These are phyloP conservation scores for Prunus padus DNA, from an alignment of 306 rosid genomes.

Conservation along the genomic window DNA sequence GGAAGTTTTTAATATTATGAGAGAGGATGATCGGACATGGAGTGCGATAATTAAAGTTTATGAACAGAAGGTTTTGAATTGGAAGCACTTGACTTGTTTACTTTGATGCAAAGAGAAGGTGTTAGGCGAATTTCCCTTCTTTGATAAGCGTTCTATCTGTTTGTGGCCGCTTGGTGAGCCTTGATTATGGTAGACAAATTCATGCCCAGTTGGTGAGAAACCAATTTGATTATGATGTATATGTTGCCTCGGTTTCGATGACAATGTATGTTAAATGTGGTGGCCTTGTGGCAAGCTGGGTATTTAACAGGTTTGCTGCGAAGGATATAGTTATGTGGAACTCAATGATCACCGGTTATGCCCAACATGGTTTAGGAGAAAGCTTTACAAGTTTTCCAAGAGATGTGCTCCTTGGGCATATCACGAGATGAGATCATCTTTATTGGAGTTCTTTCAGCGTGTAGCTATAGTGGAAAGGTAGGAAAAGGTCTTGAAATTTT, in stretches of 20 bases:
- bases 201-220: no score
- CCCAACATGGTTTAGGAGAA: no score
- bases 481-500: neutral
- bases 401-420: neutral
- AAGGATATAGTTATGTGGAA: no score
- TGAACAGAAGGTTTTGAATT: neutral
- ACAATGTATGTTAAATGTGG: no score
- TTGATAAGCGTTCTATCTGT: conserved; percentile 1
- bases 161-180: neutral
- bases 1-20: neutral
- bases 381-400: no score
- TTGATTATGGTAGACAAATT: neutral
- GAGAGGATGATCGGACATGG: neutral
- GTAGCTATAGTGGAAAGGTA: neutral
- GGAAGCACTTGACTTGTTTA: neutral
- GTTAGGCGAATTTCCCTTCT: neutral
- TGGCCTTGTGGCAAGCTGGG: no score
- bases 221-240: no score
- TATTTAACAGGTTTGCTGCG: no score
- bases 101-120: conserved; percentile 4
- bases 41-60: neutral
- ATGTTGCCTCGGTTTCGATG: no score
- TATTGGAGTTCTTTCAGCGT: neutral
- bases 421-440: neutral
- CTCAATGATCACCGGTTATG: no score